A percentile compares a stretch with the other conserved stretches of the same genome.
Evolutionary conservation across 495 filamentous ascomycete species (phyloP).

Genomic region (Neurospora tetrasperma): DNA sequence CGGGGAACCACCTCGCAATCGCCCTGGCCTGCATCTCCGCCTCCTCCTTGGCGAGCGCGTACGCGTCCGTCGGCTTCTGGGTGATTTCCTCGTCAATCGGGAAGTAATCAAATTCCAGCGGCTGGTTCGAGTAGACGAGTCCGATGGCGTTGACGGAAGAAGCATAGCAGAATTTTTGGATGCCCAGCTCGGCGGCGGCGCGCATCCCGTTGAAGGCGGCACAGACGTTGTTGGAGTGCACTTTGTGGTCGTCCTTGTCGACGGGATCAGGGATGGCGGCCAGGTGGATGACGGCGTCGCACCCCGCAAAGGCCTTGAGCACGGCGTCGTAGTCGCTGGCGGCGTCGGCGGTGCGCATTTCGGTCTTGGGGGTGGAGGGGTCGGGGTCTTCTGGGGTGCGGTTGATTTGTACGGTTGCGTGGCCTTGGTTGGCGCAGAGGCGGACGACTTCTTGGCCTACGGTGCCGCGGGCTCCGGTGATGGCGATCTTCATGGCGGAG

Average conservation of each 20-base stretch:
- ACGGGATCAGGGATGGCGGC: neutral
- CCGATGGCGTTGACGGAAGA: neutral
- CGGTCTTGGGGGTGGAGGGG: neutral
- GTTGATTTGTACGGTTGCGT: neutral
- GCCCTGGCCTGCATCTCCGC: neutral
- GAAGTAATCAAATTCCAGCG: neutral
- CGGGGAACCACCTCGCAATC: neutral
- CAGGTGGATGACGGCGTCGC: neutral
- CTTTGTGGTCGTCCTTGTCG: neutral
- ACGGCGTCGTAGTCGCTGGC: neutral
- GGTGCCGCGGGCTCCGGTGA: neutral
- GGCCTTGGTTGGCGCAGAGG: neutral
- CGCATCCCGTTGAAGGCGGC: neutral
- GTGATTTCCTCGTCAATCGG: neutral
- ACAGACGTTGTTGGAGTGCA: neutral
- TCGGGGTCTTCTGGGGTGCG: neutral
- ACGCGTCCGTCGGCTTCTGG: neutral
- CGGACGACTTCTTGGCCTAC: neutral
- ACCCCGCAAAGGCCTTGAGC: neutral
- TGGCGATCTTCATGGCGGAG: neutral
- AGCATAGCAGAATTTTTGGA: neutral
- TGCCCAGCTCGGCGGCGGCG: neutral
- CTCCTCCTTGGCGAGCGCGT: neutral
- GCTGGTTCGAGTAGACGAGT: neutral
- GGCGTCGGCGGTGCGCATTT: neutral